phyloP scores from a whole-genome alignment of 352 stramenopile genomes.

The Pythium brachiatum region DNA sequence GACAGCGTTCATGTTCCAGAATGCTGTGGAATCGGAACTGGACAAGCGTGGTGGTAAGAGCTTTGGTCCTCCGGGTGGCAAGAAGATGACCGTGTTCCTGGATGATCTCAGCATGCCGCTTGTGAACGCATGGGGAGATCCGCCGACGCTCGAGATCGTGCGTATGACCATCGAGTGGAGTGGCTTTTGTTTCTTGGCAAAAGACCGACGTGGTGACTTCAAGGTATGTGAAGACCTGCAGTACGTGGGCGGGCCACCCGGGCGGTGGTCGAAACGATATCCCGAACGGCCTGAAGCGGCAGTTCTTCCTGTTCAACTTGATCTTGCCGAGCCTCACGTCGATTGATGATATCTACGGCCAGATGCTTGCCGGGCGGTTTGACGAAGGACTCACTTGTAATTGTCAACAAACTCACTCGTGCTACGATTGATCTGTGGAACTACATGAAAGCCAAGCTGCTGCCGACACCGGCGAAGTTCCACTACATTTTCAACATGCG shows the following conservation, averaged over 20 bases:
- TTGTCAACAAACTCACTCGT: slow-evolving; percentile 41
- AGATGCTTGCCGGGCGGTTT: slow-evolving; percentile 68
- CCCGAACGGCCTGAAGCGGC: slow-evolving; percentile 85
- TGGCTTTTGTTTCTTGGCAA: slow-evolving; percentile 77
- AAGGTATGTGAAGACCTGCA: slow-evolving; percentile 70
- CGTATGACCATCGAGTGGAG: slow-evolving; percentile 69
- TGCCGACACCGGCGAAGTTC: slow-evolving; percentile 77
- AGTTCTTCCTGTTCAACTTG: slow-evolving; percentile 90
- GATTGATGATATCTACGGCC: slow-evolving; percentile 86
- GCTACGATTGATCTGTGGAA: slow-evolving; percentile 66
- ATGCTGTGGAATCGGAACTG: slow-evolving; percentile 62
- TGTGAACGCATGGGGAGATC: slow-evolving; percentile 71
- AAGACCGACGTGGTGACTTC: slow-evolving; percentile 80
- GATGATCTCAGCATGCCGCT: slow-evolving; percentile 75
- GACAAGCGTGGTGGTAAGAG: slow-evolving; percentile 83
- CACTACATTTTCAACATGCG: slow-evolving; percentile 83
- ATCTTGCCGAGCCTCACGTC: slow-evolving; percentile 66
- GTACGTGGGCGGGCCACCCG: slow-evolving; percentile 55
- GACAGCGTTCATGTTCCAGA: slow-evolving; percentile 88
- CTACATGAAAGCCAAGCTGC: slow-evolving; percentile 64
- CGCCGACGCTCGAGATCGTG: slow-evolving; percentile 72
- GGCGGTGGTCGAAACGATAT: slow-evolving; percentile 79
- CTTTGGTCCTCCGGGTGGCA: slow-evolving; percentile 62
- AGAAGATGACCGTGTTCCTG: slow-evolving; percentile 79
- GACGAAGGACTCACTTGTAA: no score